Evolutionary conservation across 192 early-diverging fungal species (phyloP).

Genomic region (Coemansia brasiliensis): DNA sequence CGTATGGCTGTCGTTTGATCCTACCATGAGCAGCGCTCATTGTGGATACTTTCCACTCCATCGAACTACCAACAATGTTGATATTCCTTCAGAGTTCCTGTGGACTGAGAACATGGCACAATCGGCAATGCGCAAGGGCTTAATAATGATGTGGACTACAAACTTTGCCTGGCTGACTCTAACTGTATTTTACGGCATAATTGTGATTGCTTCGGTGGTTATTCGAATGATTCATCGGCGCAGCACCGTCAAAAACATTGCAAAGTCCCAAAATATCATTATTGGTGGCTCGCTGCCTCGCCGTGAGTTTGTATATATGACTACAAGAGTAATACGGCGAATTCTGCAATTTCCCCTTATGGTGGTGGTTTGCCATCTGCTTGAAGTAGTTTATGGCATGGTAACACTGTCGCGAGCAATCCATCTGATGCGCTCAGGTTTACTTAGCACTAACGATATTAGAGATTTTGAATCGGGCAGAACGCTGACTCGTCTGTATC

Average conservation of each 20-base stretch:
- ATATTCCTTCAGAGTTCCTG: background rate
- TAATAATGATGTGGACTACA: slow-evolving; percentile 46
- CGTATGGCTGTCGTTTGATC: slow-evolving; percentile 40
- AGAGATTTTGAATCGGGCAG: slow-evolving; percentile 2
- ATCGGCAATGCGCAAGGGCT: slow-evolving; percentile 35
- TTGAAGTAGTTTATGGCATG: slow-evolving; percentile 49
- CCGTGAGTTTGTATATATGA: slow-evolving; percentile 35
- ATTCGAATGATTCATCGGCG: slow-evolving; percentile 39
- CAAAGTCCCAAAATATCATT: slow-evolving; percentile 20
- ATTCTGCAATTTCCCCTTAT: slow-evolving; percentile 52
- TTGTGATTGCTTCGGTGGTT: slow-evolving; percentile 41
- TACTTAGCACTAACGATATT: background rate
- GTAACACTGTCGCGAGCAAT: slow-evolving; percentile 21
- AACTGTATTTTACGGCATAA: slow-evolving; percentile 42
- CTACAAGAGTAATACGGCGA: slow-evolving; percentile 34
- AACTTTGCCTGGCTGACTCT: slow-evolving; percentile 52
- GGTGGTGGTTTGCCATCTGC: slow-evolving; percentile 44
- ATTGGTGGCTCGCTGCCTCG: slow-evolving; percentile 18
- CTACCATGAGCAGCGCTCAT: slow-evolving; percentile 34
- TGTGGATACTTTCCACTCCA: slow-evolving; percentile 46
- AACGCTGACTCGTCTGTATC: slow-evolving; percentile 28
- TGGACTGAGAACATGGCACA: slow-evolving; percentile 31
- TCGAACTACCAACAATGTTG: slow-evolving; percentile 6
- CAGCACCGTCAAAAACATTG: slow-evolving; percentile 16
- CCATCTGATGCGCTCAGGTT: slow-evolving; percentile 20